Percentiles rank a stretch among this genome's conserved stretches.
These are phyloP conservation scores for Penicillium paxilli DNA, from an alignment of 495 filamentous ascomycete genomes.

Conservation along the genomic window DNA sequence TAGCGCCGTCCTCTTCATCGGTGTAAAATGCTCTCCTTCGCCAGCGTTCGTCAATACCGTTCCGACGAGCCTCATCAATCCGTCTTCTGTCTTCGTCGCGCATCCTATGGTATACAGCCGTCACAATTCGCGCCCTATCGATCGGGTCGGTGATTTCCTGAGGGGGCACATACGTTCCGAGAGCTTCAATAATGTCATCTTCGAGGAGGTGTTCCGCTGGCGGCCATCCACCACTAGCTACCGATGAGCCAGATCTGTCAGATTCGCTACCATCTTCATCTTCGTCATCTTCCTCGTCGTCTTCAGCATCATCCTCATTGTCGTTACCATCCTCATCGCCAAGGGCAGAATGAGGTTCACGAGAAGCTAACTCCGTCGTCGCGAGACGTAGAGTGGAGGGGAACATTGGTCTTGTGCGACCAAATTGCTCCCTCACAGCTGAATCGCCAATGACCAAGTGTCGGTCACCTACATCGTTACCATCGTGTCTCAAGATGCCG, in stretches of 20 bases:
- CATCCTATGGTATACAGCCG: slow-evolving; percentile 41
- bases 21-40: slow-evolving; percentile 72
- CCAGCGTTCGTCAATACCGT: slow-evolving; percentile 70
- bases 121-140: slow-evolving; percentile 42
- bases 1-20: slow-evolving; percentile 74
- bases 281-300: slow-evolving; percentile 7
- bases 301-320: not conserved
- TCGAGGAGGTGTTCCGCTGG: slow-evolving; percentile 39
- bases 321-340: slow-evolving; percentile 1
- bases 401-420: slow-evolving; percentile 39
- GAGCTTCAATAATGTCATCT: slow-evolving; percentile 41
- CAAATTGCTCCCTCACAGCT: slow-evolving; percentile 45
- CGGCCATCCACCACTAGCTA: slow-evolving; percentile 37
- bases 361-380: slow-evolving; percentile 12
- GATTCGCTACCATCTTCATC: slow-evolving; percentile 29
- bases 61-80: slow-evolving; percentile 40
- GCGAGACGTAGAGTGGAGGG: slow-evolving; percentile 33
- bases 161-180: slow-evolving; percentile 36
- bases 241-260: slow-evolving; percentile 32
- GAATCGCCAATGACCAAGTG: slow-evolving; percentile 49
- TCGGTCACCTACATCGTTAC: slow-evolving; percentile 48
- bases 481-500: slow-evolving; percentile 47
- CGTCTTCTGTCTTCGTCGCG: slow-evolving; percentile 41
- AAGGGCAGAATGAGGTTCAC: not conserved
- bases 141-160: slow-evolving; percentile 42